These are phyloP conservation scores for Eucalyptus erythrocorys DNA, from an alignment of 345 rosid species.

Conservation along the genomic window DNA sequence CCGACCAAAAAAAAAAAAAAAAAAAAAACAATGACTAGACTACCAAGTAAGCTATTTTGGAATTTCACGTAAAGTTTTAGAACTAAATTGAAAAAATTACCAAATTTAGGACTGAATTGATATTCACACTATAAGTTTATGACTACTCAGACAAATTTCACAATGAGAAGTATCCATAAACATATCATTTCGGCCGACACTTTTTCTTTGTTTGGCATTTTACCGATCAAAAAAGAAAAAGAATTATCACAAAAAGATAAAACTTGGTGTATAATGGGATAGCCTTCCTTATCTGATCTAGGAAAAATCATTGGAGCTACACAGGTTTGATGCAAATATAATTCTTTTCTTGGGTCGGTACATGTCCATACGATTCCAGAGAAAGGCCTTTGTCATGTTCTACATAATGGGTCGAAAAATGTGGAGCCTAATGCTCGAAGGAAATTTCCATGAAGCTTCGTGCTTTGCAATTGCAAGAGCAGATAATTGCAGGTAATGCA, in stretches of 20 bases:
- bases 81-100: not conserved
- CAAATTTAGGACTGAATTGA: not conserved
- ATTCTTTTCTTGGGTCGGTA: not conserved
- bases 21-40: too few species aligned
- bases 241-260: not conserved
- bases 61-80: not conserved
- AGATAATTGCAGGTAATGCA: not conserved
- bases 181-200: not conserved
- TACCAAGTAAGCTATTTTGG: not conserved
- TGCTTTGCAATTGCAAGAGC: not conserved
- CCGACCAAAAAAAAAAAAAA: too few species aligned
- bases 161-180: not conserved
- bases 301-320: not conserved
- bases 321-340: not conserved
- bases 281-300: not conserved
- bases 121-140: not conserved
- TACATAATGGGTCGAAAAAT: not conserved
- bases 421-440: not conserved
- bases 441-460: slow-evolving; percentile 1
- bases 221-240: not conserved
- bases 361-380: not conserved
- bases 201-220: not conserved
- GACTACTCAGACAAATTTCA: not conserved
- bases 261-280: not conserved
- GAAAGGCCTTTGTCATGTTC: not conserved